A percentile compares a stretch with the other conserved stretches of the same genome.
Conservation (phyloP, 352 stramenopile genomes). For the Phytophthora brassicae region DNA sequence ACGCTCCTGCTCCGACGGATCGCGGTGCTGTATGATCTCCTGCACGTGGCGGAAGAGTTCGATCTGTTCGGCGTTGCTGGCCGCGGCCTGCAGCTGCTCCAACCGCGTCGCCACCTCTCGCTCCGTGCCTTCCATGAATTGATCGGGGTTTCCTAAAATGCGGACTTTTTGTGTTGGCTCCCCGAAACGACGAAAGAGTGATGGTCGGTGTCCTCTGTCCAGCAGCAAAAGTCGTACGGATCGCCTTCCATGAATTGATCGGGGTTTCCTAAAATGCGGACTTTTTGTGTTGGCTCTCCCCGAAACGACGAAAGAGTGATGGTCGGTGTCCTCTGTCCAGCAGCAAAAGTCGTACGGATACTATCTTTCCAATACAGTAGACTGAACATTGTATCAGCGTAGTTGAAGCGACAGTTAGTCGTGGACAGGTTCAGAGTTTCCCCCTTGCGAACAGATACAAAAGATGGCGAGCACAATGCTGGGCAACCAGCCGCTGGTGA, state of each 20-base stretch:
- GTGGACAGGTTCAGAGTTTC: constrained; percentile 9
- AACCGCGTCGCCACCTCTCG: constrained; percentile 56
- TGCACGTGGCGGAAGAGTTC: constrained; percentile 63
- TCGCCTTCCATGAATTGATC: constrained; percentile 28
- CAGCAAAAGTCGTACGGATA: not conserved
- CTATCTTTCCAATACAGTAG: not conserved
- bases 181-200: not conserved
- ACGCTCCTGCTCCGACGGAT: constrained; percentile 41
- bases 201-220: constrained; percentile 14
- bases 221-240: not conserved
- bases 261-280: constrained; percentile 10
- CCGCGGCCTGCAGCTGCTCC: constrained; percentile 44
- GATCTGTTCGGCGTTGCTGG: constrained; percentile 51
- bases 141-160: constrained; percentile 9
- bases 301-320: constrained; percentile 3
- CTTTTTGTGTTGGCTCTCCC: constrained; percentile 12
- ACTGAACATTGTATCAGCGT: not conserved
- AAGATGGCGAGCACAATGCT: constrained; percentile 57
- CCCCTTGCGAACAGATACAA: not conserved
- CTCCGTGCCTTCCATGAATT: constrained; percentile 37
- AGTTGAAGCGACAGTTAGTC: constrained; percentile 10
- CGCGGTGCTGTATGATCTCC: constrained; percentile 64
- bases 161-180: constrained; percentile 9
- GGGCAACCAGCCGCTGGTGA: constrained; percentile 86
- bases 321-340: constrained; percentile 7